These are phyloP conservation scores for Cryptosporidium bovis DNA, from an alignment of 169 alveolate genomes.

Conservation along the genomic window DNA sequence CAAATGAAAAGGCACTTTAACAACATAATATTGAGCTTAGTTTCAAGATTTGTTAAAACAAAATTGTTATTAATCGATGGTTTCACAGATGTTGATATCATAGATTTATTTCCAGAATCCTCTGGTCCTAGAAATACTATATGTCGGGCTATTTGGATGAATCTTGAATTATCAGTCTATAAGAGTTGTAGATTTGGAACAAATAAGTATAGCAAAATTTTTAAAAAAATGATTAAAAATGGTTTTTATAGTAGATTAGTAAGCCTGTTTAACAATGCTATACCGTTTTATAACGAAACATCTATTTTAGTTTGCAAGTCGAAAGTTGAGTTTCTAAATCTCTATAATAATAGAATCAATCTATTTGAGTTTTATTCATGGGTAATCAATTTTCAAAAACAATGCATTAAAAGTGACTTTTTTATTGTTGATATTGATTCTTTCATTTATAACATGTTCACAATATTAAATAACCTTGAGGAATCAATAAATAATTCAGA, in stretches of 20 bases:
- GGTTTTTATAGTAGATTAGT: slow-evolving; percentile 27
- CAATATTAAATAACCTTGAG: neutral
- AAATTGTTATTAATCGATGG: slow-evolving; percentile 34
- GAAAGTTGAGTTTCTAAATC: too few relatives aligned
- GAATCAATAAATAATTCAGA: neutral
- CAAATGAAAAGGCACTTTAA: slow-evolving; percentile 9
- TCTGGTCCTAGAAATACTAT: neutral
- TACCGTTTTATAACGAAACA: slow-evolving; percentile 1
- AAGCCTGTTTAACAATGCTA: neutral
- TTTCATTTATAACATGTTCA: neutral
- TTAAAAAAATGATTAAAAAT: slow-evolving; percentile 11
- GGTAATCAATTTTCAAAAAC: neutral
- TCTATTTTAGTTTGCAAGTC: too few relatives aligned
- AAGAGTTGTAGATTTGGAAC: neutral
- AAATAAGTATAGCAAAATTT: neutral
- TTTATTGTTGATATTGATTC: neutral
- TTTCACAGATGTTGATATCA: neutral
- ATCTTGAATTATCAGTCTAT: slow-evolving; percentile 11
- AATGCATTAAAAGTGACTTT: neutral
- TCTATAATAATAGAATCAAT: neutral
- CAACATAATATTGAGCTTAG: neutral
- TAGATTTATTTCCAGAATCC: slow-evolving; percentile 15
- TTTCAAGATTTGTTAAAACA: slow-evolving; percentile 8
- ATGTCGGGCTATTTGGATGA: slow-evolving; percentile 10
- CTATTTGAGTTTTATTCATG: slow-evolving; percentile 33